A percentile compares a stretch with the other conserved stretches of the same genome.
Conservation (phyloP, 192 early-diverging fungal genomes). For the Dissophora ornata region DNA sequence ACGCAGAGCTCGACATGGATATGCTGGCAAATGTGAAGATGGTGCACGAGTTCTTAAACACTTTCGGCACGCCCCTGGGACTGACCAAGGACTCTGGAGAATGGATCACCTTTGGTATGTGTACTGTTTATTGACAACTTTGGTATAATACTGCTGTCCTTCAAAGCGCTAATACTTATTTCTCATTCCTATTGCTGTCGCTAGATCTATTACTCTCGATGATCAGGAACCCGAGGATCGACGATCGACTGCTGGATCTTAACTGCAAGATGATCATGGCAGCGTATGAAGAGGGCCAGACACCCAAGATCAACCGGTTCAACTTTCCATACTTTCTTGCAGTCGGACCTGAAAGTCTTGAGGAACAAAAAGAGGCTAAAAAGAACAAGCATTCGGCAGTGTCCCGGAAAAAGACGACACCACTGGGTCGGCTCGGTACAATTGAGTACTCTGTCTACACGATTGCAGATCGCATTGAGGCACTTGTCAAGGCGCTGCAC, state of each 20-base stretch:
- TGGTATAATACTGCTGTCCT: neutral
- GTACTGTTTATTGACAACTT: too few relatives aligned
- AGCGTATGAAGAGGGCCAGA: constrained; percentile 33
- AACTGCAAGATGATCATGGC: constrained; percentile 42
- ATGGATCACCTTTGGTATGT: constrained; percentile 47
- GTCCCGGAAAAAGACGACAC: constrained; percentile 6
- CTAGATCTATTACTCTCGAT: constrained; percentile 34
- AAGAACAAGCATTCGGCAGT: constrained; percentile 27
- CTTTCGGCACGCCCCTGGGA: constrained; percentile 40
- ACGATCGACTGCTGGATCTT: constrained; percentile 35
- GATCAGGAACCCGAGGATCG: constrained; percentile 44
- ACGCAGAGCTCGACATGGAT: constrained; percentile 36
- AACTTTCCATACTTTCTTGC: constrained; percentile 39
- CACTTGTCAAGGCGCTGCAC: constrained; percentile 40
- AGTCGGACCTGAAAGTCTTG: constrained; percentile 17
- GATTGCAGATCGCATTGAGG: constrained; percentile 32
- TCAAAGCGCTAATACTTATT: too few relatives aligned
- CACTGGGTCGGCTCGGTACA: constrained; percentile 16
- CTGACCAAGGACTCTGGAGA: constrained; percentile 47
- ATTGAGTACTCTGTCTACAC: constrained; percentile 43
- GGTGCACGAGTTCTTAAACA: constrained; percentile 52
- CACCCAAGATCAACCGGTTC: constrained; percentile 25
- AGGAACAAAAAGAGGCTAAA: constrained; percentile 36
- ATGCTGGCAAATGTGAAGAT: constrained; percentile 53
- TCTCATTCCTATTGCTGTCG: neutral